Percentiles rank a stretch among this genome's conserved stretches.
Conservation (phyloP, 1,284 basidiomycete genomes). For the Sporisorium exsertum region DNA sequence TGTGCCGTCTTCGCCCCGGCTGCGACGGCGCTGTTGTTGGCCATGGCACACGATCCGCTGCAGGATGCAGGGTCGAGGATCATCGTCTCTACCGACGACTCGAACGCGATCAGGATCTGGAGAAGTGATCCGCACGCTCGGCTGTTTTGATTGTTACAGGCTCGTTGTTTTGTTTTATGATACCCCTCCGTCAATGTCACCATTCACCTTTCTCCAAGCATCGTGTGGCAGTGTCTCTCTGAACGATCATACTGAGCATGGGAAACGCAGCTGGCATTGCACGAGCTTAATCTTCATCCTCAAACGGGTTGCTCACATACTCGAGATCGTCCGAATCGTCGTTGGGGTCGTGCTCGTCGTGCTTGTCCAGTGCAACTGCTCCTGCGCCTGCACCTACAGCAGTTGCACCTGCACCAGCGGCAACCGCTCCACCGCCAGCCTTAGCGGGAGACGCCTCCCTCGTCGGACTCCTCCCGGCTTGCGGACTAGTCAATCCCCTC, state of each 20-base stretch:
- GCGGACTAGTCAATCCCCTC: conserved; percentile 40
- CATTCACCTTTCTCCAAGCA: neutral
- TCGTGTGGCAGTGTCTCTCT: too few relatives aligned
- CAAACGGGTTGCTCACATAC: conserved; percentile 63
- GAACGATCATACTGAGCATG: too few relatives aligned
- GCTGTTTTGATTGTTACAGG: conserved; percentile 14
- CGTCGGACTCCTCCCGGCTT: conserved; percentile 17
- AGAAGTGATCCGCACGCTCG: conserved; percentile 38
- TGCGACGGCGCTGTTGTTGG: conserved; percentile 32
- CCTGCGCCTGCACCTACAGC: conserved; percentile 4
- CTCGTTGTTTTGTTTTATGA: neutral
- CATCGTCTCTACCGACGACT: conserved; percentile 56
- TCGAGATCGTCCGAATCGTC: conserved; percentile 59
- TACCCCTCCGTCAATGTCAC: neutral
- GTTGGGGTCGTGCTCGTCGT: conserved; percentile 32
- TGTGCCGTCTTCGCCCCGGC: conserved; percentile 56
- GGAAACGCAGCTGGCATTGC: neutral
- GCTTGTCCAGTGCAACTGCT: conserved; percentile 1
- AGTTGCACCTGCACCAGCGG: too few relatives aligned
- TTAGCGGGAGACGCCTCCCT: conserved; percentile 9
- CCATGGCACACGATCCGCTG: conserved; percentile 43
- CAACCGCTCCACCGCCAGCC: conserved; percentile 1
- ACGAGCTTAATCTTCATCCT: conserved; percentile 54
- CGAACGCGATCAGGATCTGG: conserved; percentile 46
- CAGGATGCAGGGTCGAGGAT: conserved; percentile 27